Evolutionary conservation across 768 basidiomycete species (phyloP), one percentile per base, ranked within the genome.

Genomic region (Xerocomellus amylosporus): DNA sequence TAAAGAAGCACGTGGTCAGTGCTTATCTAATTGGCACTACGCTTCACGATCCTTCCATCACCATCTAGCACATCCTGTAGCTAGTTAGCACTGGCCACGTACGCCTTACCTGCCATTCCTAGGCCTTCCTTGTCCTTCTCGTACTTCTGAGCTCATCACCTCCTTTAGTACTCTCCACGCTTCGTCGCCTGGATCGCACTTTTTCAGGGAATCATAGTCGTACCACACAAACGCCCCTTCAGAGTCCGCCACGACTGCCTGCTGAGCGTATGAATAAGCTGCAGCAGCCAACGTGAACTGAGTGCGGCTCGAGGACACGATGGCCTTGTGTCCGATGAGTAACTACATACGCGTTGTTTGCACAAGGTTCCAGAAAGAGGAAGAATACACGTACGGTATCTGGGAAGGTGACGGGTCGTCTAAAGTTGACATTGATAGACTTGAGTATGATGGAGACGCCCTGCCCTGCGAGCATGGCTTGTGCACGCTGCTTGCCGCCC

Each of bases 391-490:
- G 46, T 58, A 87, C 86, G 10, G 87, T 88, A 69, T 90, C 88
- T 24, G 89, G 89, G 61, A 79, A 90, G 13, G 81, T 83, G 12
- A 90, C 87, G 0, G 89, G 89, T 20, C 84, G 77, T 54, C 80
- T 80, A 68, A 81, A 91, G 59, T 83, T 80, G 40, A 90, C 71
- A 39, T 78, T 77, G 49, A 90, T 77, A 19, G 83, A 84, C 65
- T 90, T 89, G 56, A 90, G 78, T 61, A 90, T 90, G 46, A 90
- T 62, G 14, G 85, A 86, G n/a, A 88, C 65, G 3, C 88, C 89
- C 63, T 79, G 68, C 5, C 80, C 87, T 47, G 73, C 75, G 48
- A 87, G 69, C 79, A 90, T 83, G 6, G 79, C 79, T 46, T 79
- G 68, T 2, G 77, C 83, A 54, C 75, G 78, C 17, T 71, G 69